A percentile compares a stretch with the other conserved stretches of the same genome.
phyloP scores from a whole-genome alignment of 2,329 filamentous ascomycete genomes.

The Diaporthe ampelina region DNA sequence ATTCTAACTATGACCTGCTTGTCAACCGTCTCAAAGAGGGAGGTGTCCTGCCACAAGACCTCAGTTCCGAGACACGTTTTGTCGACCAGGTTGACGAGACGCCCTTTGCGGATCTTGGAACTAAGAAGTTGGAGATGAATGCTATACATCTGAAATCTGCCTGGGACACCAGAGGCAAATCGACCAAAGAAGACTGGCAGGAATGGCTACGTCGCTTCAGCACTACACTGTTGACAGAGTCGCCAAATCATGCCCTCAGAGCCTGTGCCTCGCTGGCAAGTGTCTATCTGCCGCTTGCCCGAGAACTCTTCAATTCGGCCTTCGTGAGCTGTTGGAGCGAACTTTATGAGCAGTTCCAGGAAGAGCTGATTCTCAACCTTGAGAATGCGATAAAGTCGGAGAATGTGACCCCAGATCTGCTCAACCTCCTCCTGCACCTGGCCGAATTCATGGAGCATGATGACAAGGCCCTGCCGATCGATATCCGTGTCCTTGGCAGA shows the following conservation, averaged over 20 bases:
- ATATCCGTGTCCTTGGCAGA: conserved; percentile 92
- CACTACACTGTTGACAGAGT: conserved; percentile 93
- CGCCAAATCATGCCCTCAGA: conserved; percentile 92
- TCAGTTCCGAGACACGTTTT: conserved; percentile 88
- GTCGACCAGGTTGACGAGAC: conserved; percentile 84
- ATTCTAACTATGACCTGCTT: conserved; percentile 92
- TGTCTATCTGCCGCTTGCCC: conserved; percentile 90
- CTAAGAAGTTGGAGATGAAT: conserved; percentile 97
- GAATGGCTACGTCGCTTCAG: conserved; percentile 99
- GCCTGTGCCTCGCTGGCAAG: conserved; percentile 93
- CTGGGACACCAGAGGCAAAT: conserved; percentile 97
- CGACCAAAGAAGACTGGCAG: conserved; percentile 98
- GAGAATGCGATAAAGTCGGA: conserved; percentile 95
- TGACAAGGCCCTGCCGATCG: conserved; percentile 97
- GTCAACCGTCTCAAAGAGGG: conserved; percentile 95
- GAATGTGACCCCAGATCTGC: conserved; percentile 94
- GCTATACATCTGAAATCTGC: conserved; percentile 96
- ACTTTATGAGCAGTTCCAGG: conserved; percentile 95
- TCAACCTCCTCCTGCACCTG: conserved; percentile 93
- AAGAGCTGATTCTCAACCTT: conserved; percentile 95
- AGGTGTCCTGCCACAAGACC: conserved; percentile 93
- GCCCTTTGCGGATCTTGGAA: conserved; percentile 84
- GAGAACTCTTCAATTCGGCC: conserved; percentile 97
- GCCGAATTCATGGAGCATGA: conserved; percentile 99
- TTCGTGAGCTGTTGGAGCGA: conserved; percentile 99